Evolutionary conservation across 306 rosid genomes (phyloP), one percentile per base, ranked within the genome.

Genomic region (Citrullus colocynthis): DNA sequence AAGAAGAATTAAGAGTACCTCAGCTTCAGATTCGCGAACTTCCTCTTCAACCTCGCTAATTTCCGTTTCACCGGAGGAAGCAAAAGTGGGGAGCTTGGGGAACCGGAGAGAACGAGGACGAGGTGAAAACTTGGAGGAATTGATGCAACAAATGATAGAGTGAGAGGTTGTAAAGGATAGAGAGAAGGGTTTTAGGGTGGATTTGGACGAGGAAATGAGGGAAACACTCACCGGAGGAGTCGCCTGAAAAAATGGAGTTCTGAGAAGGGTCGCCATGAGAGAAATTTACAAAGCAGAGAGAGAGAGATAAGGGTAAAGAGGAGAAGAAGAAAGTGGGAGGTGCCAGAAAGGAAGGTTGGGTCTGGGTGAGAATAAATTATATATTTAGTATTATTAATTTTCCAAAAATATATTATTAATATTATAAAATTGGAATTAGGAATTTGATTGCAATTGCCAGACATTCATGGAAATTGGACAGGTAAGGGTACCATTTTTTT

Each of bases 191-290:
- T 45, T 77, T 3, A 30, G 71, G 44, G 36, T 30, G 39, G 60
- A 77, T 77, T 77, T 77, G 21, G 73, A 77, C 6, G 73, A 42
- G 45, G 73, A 61, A 4, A 62, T 3, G 24, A 58, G 6, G 39
- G 73, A 77, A 14, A 77, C 16, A 51, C 18, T 44, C 6, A 73
- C 44, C 9, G 72, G 73, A 20, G 71, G 59, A 61, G 73, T 48
- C 30, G 80, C 80, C 80, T 61, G 80, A 62, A 77, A 77, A 61
- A 77, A 61, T 77, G 80, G 80, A 45, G 80, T 32, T 17, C 80
- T 61, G 58, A 77, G 73, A 32, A 77, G 4, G 15, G 73, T 77
- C 4, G 80, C 80, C 80, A 77, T 77, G 59, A 41, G 44, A 62
- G 37, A 59, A 24, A 66, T 18, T 59, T 62, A 44, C 72, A 45